Conservation (phyloP, 2,329 filamentous ascomycete genomes). For the Botrytis hyacinthi region DNA sequence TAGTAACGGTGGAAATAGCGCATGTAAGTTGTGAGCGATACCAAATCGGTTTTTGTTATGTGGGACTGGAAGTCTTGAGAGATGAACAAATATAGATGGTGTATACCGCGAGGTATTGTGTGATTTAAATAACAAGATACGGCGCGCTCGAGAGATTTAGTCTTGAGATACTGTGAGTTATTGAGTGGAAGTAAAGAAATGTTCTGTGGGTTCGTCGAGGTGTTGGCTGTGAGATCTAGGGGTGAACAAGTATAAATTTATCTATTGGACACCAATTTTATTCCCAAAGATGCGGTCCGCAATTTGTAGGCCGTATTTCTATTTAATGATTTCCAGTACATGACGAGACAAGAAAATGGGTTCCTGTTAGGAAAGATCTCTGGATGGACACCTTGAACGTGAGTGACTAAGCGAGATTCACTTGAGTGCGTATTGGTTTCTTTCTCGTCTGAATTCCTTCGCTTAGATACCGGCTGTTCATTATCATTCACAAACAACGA, state of each 20-base stretch:
- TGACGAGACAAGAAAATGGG: neutral
- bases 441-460: neutral
- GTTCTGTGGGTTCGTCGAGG: neutral
- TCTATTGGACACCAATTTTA: neutral
- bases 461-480: neutral
- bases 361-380: neutral
- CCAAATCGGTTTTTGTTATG: accelerated
- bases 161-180: neutral
- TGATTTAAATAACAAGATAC: neutral
- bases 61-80: neutral
- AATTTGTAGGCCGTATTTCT: neutral
- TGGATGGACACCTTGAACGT: neutral
- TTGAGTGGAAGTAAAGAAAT: neutral
- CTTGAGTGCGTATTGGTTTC: neutral
- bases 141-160: neutral
- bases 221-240: neutral
- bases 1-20: neutral
- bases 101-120: neutral
- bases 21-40: neutral
- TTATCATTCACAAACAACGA: neutral
- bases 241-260: no score
- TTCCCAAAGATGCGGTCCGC: no score
- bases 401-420: neutral
- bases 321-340: neutral
- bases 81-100: neutral